A percentile compares a stretch with the other conserved stretches of the same genome.
phyloP scores from a whole-genome alignment of 768 basidiomycete species.

The Strobilomyces dryophilus region DNA sequence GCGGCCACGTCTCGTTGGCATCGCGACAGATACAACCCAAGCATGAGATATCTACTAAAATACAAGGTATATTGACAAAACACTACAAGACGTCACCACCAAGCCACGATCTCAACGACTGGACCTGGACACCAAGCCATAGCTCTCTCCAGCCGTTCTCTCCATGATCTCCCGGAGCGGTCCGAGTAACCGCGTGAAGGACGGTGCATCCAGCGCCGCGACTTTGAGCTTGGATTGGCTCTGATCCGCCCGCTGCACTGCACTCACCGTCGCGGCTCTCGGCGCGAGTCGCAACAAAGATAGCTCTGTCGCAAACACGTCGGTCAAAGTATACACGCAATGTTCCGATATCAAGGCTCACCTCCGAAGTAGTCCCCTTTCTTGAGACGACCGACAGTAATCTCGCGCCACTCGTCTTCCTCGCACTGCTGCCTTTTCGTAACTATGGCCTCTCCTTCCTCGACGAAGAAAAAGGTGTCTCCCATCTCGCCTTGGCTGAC shows the following conservation, averaged over 20 bases:
- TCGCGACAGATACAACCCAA: constrained; percentile 20
- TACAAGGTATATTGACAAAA: not conserved
- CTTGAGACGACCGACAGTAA: constrained; percentile 68
- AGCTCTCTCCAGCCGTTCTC: constrained; percentile 76
- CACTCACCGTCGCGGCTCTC: constrained; percentile 95
- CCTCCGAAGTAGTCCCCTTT: constrained; percentile 99
- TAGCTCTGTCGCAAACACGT: constrained; percentile 56
- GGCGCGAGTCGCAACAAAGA: constrained; percentile 85
- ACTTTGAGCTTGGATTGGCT: constrained; percentile 75
- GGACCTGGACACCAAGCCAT: constrained; percentile 38
- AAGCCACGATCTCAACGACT: constrained; percentile 26
- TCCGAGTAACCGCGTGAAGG: constrained; percentile 91
- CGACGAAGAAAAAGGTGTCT: constrained; percentile 96
- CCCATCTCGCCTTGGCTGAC: constrained; percentile 93
- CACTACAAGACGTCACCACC: not conserved
- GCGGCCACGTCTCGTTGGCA: constrained; percentile 22
- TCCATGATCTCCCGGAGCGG: constrained; percentile 93
- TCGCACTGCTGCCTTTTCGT: constrained; percentile 67
- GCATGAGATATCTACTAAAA: not conserved
- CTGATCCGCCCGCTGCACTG: constrained; percentile 44
- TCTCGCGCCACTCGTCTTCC: constrained; percentile 55
- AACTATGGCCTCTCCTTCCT: constrained; percentile 87
- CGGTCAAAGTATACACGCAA: not conserved
- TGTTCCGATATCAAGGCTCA: constrained; percentile 33
- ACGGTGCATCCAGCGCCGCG: constrained; percentile 87